Evolutionary conservation across 1,139 yeast genomes (phyloP).

Genomic region (Yamadazyma diospyri): DNA sequence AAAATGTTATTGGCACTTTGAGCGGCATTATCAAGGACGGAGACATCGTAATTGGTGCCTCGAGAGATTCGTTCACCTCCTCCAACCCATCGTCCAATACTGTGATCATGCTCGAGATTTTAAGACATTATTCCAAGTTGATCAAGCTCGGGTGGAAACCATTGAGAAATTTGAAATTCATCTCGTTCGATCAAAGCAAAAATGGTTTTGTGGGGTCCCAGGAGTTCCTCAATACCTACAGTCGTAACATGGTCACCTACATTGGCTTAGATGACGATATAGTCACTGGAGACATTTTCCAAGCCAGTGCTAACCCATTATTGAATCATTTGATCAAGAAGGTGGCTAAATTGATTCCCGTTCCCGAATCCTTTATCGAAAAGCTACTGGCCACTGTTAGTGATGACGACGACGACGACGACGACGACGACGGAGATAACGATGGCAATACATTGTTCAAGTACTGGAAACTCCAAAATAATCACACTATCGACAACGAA

Average conservation of each 20-base stretch:
- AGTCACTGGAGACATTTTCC: conserved; percentile 36
- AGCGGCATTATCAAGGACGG: conserved; percentile 43
- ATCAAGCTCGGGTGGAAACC: conserved; percentile 43
- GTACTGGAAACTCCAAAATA: conserved; percentile 38
- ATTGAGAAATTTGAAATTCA: conserved; percentile 37
- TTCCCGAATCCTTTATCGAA: conserved; percentile 24
- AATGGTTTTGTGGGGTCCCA: conserved; percentile 35
- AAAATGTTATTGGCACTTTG: conserved; percentile 34
- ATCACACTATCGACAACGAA: conserved; percentile 27
- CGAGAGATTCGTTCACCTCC: conserved; percentile 38
- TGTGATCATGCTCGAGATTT: conserved; percentile 38
- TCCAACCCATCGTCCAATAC: conserved; percentile 40
- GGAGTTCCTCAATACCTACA: conserved; percentile 23
- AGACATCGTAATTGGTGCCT: conserved; percentile 40
- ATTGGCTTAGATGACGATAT: conserved; percentile 42
- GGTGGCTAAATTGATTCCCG: conserved; percentile 33
- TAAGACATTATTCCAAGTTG: conserved; percentile 35
- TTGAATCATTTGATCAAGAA: conserved; percentile 30
- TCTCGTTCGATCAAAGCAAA: conserved; percentile 43
- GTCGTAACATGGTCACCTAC: conserved; percentile 30
- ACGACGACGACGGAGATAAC: conserved; percentile 21
- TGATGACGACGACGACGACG: conserved; percentile 12
- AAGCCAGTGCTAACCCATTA: conserved; percentile 36
- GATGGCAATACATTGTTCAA: conserved; percentile 28
- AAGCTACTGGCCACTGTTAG: conserved; percentile 7